phyloP scores from a whole-genome alignment of 345 rosid species.

The Excoecaria agallocha region DNA sequence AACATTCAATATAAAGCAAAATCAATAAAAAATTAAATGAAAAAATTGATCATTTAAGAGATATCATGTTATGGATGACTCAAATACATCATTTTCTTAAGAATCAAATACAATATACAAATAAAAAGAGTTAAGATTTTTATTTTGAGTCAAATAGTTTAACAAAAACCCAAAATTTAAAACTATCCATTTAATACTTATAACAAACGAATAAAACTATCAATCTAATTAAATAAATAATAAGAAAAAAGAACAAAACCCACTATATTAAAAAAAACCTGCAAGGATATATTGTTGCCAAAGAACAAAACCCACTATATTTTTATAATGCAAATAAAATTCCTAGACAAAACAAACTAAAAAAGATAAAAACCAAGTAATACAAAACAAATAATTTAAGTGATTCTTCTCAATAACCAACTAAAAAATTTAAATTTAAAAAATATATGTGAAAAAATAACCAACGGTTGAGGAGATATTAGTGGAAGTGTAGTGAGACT shows the following conservation, averaged over 20 bases:
- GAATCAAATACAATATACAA: neutral
- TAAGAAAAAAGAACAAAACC: neutral
- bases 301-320: neutral
- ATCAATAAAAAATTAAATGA: neutral
- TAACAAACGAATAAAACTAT: neutral
- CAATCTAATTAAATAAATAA: neutral
- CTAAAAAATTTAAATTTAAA: neutral
- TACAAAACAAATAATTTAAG: neutral
- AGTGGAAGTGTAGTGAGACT: slow-evolving; percentile 73
- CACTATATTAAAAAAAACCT: neutral
- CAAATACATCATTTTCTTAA: neutral
- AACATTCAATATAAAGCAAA: neutral
- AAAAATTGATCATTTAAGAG: neutral
- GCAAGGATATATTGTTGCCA: neutral
- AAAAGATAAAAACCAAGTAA: neutral
- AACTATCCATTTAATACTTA: neutral
- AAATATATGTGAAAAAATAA: slow-evolving; percentile 19
- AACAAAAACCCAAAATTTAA: neutral
- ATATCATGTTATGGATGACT: neutral
- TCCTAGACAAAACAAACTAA: neutral
- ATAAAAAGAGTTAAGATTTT: neutral
- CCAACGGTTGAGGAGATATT: slow-evolving; percentile 73
- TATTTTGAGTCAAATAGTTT: too few relatives aligned
- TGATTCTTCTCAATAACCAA: neutral
- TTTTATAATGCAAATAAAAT: neutral